A percentile compares a stretch with the other conserved stretches of the same genome.
phyloP scores from a whole-genome alignment of 1,139 yeast species.

The Protomyces macrosporus region DNA sequence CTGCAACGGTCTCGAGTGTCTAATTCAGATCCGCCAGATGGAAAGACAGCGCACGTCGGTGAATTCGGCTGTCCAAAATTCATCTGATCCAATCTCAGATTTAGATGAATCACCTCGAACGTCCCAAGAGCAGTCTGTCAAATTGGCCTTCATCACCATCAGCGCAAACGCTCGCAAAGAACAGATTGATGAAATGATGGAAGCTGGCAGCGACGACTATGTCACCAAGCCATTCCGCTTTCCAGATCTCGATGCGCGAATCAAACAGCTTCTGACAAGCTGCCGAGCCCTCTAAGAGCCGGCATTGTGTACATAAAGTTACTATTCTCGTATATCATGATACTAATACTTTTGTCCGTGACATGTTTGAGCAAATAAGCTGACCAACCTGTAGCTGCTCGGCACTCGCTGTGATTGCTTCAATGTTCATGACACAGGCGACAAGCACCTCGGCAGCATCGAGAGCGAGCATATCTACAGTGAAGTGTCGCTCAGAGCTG shows the following conservation, averaged over 20 bases:
- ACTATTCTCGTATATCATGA: not conserved
- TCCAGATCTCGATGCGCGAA: slow-evolving; percentile 4
- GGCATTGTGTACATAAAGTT: too few relatives aligned
- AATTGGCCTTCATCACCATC: not conserved
- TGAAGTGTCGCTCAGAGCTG: not conserved
- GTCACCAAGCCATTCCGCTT: slow-evolving; percentile 22
- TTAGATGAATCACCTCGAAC: not conserved
- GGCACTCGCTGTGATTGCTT: too few relatives aligned
- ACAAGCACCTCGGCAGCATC: not conserved
- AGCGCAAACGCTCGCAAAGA: slow-evolving; percentile 9
- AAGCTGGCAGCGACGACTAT: slow-evolving; percentile 16
- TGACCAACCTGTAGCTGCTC: not conserved
- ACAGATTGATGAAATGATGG: not conserved
- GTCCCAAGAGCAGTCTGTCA: not conserved
- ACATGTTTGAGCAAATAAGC: not conserved
- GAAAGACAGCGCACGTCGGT: not conserved
- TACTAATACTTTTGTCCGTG: not conserved
- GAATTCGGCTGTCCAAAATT: not conserved
- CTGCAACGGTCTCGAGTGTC: not conserved
- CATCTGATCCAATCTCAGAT: not conserved
- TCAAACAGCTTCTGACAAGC: not conserved
- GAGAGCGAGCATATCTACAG: not conserved
- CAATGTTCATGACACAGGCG: not conserved
- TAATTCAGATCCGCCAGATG: slow-evolving; percentile 1
- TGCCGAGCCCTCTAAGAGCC: too few relatives aligned